Conservation (phyloP, 2,329 filamentous ascomycete genomes). For the Ophiostoma novo-ulmi region DNA sequence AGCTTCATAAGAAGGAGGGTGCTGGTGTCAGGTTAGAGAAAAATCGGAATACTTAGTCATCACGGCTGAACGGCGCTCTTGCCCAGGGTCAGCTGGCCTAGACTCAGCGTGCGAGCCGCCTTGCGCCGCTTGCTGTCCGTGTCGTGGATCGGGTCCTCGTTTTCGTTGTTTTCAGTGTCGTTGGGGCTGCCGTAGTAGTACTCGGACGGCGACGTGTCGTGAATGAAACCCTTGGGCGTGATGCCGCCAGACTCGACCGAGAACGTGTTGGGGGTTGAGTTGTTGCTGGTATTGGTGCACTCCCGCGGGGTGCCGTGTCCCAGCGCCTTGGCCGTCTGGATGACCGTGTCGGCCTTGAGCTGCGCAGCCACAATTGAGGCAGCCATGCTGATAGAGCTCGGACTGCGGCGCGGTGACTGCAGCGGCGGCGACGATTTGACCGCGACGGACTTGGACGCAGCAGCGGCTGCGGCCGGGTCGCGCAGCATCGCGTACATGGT, state of each 20-base stretch:
- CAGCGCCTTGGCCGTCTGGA: constrained; percentile 23
- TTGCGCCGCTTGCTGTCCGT: constrained; percentile 39
- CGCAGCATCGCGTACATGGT: constrained; percentile 39
- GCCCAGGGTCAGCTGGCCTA: constrained; percentile 52
- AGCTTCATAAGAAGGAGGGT: background rate
- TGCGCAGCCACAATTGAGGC: constrained; percentile 13
- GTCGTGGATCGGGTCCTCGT: constrained; percentile 20
- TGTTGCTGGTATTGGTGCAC: background rate
- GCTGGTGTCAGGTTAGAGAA: background rate
- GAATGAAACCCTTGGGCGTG: constrained; percentile 39
- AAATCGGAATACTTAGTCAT: background rate
- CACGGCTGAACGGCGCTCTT: constrained; percentile 24
- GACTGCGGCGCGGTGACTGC: constrained; percentile 28
- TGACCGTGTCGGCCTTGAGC: constrained; percentile 20
- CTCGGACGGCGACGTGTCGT: constrained; percentile 31
- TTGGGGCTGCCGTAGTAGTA: constrained; percentile 23
- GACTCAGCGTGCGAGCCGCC: constrained; percentile 59
- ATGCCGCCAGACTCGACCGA: constrained; percentile 30
- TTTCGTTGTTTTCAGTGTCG: constrained; percentile 34
- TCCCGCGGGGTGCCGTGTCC: constrained; percentile 15
- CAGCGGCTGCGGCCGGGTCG: constrained; percentile 31
- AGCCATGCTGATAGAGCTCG: constrained; percentile 20
- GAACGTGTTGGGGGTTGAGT: background rate
- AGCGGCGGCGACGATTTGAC: background rate
- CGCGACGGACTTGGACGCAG: constrained; percentile 26